A percentile compares a stretch with the other conserved stretches of the same genome.
Evolutionary conservation across 495 filamentous ascomycete genomes (phyloP).

Genomic region (Evernia prunastri): DNA sequence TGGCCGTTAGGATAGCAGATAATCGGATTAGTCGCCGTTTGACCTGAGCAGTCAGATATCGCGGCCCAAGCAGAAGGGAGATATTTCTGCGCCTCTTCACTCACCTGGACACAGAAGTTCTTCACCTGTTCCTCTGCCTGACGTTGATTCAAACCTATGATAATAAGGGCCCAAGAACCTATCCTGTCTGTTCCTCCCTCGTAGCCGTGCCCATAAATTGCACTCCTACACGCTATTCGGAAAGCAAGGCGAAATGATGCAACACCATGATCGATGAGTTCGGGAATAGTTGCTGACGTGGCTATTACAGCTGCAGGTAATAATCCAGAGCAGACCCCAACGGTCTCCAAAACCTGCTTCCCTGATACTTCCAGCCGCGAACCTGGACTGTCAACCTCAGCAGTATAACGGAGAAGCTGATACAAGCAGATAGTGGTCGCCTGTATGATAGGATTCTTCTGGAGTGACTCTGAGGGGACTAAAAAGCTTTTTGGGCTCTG

Average conservation of each 20-base stretch:
- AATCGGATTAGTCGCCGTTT: not conserved
- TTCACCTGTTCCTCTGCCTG: not conserved
- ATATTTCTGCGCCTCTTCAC: no score
- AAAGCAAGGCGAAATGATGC: constrained; percentile 1
- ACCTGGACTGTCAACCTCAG: not conserved
- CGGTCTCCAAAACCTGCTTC: constrained; percentile 5
- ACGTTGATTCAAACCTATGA: not conserved
- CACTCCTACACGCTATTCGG: not conserved
- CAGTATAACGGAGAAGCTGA: constrained; percentile 13
- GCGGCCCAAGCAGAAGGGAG: no score
- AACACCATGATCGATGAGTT: not conserved
- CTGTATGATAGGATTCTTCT: constrained; percentile 14
- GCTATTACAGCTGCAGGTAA: constrained; percentile 1
- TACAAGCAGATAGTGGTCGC: constrained; percentile 4
- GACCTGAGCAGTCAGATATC: no score
- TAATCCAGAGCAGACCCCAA: constrained; percentile 11
- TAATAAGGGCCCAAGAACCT: no score
- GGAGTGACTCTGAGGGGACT: no score
- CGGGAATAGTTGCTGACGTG: not conserved
- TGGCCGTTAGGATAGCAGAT: not conserved
- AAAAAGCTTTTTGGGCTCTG: no score
- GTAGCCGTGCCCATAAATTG: no score
- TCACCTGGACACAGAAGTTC: no score
- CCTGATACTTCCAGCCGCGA: no score
- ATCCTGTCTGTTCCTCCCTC: no score